Percentiles rank a stretch among this genome's conserved stretches.
Evolutionary conservation across 441 rosid genomes (phyloP).

Genomic region (Erodium trifolium): DNA sequence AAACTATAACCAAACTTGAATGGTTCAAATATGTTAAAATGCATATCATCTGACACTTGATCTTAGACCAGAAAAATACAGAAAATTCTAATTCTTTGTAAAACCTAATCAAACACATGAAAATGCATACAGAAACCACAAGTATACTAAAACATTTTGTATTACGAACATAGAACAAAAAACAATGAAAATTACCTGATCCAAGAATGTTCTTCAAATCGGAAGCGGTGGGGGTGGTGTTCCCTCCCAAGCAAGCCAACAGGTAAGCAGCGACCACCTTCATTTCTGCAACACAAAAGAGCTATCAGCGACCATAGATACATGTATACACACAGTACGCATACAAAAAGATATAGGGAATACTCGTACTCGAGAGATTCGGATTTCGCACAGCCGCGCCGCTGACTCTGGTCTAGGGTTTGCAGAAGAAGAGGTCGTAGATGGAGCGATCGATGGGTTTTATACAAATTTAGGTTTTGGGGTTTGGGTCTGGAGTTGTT

Average conservation of each 20-base stretch:
- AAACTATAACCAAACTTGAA: too few species aligned
- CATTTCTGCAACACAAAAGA: constrained; percentile 29
- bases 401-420: constrained; percentile 5
- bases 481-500: neutral
- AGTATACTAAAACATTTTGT: too few species aligned
- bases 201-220: constrained; percentile 60
- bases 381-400: neutral
- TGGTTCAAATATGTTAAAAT: too few species aligned
- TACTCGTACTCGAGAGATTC: neutral
- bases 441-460: neutral
- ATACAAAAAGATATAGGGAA: neutral
- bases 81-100: too few species aligned
- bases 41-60: too few species aligned
- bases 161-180: too few species aligned
- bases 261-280: constrained; percentile 59
- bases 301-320: neutral
- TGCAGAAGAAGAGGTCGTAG: neutral
- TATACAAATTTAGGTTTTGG: constrained; percentile 22
- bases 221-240: constrained; percentile 10
- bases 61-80: too few species aligned
- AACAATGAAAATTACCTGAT: constrained; percentile 52
- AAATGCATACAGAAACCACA: neutral
- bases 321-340: neutral
- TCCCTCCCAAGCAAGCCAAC: constrained; percentile 84
- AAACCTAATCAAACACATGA: too few species aligned